phyloP scores from a whole-genome alignment of 164 flowering plant species.

The Tinospora cordifolia region DNA sequence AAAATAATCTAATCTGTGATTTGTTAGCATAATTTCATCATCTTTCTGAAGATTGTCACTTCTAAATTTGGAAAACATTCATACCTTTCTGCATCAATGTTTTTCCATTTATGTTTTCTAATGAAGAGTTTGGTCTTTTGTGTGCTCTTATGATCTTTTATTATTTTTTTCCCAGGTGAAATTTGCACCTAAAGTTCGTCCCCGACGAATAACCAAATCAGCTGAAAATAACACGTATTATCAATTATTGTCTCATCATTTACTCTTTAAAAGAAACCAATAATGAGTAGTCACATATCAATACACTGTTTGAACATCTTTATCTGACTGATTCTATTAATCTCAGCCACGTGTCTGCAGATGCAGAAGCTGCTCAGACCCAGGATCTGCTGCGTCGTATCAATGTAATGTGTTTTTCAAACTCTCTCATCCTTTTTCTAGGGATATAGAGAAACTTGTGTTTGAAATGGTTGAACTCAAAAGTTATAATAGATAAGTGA shows the following conservation, averaged over 20 bases:
- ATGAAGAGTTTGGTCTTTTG: background rate
- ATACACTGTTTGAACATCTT: background rate
- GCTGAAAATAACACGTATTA: background rate
- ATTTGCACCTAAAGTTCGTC: background rate
- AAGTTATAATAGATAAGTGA: too few relatives aligned
- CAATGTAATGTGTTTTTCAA: slow-evolving; percentile 7
- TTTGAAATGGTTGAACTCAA: too few relatives aligned
- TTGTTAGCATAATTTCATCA: background rate
- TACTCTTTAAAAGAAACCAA: background rate
- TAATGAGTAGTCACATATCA: background rate
- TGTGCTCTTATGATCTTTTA: background rate
- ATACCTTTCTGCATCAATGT: background rate
- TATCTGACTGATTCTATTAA: background rate
- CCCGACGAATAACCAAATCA: background rate
- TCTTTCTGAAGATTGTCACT: background rate
- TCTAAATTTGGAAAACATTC: background rate
- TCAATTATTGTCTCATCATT: background rate
- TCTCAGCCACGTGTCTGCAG: slow-evolving; percentile 12
- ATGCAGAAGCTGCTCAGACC: slow-evolving; percentile 17
- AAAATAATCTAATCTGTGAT: background rate
- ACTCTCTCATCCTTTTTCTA: background rate
- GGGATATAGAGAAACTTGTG: background rate
- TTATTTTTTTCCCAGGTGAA: background rate
- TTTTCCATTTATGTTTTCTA: background rate
- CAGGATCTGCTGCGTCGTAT: slow-evolving; percentile 12